These are phyloP conservation scores for Astraeus odoratus DNA, from an alignment of 768 basidiomycete genomes.

Conservation along the genomic window DNA sequence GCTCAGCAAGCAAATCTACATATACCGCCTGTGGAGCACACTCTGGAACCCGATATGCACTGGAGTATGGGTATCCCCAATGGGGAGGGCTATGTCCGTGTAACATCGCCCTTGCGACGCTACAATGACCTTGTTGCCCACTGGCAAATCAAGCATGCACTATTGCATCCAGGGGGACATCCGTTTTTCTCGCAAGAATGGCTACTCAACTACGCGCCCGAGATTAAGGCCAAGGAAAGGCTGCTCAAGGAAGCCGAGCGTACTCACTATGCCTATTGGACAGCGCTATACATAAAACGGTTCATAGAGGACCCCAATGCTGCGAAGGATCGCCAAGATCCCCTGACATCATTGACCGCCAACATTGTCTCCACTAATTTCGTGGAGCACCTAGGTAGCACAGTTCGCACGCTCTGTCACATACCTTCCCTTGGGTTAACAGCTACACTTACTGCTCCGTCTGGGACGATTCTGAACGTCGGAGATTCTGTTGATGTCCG, in stretches of 20 bases:
- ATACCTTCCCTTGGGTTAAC: constrained; percentile 21
- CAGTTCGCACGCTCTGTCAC: constrained; percentile 13
- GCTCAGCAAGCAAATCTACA: constrained; percentile 28
- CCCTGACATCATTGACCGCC: constrained; percentile 23
- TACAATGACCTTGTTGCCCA: constrained; percentile 77
- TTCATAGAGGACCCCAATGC: constrained; percentile 25
- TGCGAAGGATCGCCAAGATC: constrained; percentile 16
- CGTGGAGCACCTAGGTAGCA: constrained; percentile 3
- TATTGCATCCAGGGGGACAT: constrained; percentile 37
- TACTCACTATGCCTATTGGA: constrained; percentile 36
- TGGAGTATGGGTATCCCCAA: constrained; percentile 60
- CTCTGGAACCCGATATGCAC: constrained; percentile 55
- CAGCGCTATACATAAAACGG: constrained; percentile 32
- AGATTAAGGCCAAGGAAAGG: constrained; percentile 33
- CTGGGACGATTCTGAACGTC: constrained; percentile 11
- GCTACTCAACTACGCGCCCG: constrained; percentile 36
- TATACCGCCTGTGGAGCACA: constrained; percentile 35
- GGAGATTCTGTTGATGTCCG: constrained; percentile 23
- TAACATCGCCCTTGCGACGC: constrained; percentile 84
- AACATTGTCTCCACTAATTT: constrained; percentile 11
- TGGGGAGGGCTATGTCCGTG: constrained; percentile 74
- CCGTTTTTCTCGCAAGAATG: constrained; percentile 41
- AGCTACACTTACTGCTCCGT: constrained; percentile 10
- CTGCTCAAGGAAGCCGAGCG: constrained; percentile 24
- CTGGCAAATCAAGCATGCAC: constrained; percentile 86